phyloP scores from a whole-genome alignment of 2,329 filamentous ascomycete genomes.

The Calonectria hawksworthii region DNA sequence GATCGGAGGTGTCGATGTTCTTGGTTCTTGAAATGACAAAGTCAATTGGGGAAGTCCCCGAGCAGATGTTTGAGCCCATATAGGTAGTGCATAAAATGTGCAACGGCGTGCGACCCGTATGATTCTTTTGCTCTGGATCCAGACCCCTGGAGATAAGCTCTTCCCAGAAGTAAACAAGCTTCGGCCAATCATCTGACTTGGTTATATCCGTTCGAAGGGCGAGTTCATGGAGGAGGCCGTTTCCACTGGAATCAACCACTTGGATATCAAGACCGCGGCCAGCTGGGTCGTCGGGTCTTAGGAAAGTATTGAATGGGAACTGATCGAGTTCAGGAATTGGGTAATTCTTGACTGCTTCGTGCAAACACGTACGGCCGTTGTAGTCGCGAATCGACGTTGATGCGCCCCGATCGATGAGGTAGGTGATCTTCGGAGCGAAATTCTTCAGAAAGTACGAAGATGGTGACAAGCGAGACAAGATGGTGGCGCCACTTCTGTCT shows the following conservation, averaged over 20 bases:
- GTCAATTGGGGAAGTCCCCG: slow-evolving; percentile 22
- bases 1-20: slow-evolving; percentile 26
- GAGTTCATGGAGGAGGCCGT: slow-evolving; percentile 42
- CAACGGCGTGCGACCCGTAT: slow-evolving; percentile 39
- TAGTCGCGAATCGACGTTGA: slow-evolving; percentile 25
- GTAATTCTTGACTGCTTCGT: slow-evolving; percentile 25
- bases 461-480: slow-evolving; percentile 28
- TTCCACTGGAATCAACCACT: slow-evolving; percentile 36
- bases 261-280: slow-evolving; percentile 23
- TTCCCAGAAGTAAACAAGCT: slow-evolving; percentile 21
- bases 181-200: not conserved
- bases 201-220: not conserved
- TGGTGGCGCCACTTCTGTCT: slow-evolving; percentile 32
- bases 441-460: not conserved
- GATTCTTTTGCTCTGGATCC: slow-evolving; percentile 33
- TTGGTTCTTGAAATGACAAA: slow-evolving; percentile 32
- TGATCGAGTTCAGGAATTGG: not conserved
- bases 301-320: not conserved
- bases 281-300: slow-evolving; percentile 22
- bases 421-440: slow-evolving; percentile 13
- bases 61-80: not conserved
- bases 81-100: slow-evolving; percentile 35
- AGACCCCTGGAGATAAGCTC: slow-evolving; percentile 30
- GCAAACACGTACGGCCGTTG: slow-evolving; percentile 34
- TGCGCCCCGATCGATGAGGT: slow-evolving; percentile 34